Base-by-base conservation (phyloP, 768 basidiomycete species). In the Termitomyces sp. region DNA sequence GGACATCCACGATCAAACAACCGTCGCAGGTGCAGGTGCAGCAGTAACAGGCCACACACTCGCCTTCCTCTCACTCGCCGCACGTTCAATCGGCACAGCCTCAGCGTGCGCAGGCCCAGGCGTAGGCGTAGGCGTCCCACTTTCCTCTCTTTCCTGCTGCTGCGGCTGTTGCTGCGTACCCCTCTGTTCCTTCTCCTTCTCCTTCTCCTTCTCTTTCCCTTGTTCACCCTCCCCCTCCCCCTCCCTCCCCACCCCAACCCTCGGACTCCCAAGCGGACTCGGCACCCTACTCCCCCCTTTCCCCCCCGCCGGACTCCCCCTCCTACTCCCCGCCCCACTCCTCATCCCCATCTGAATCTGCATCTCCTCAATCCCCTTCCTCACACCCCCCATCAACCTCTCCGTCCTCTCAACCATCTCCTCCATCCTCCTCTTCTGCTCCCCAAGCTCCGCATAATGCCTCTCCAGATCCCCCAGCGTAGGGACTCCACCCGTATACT, bases 371-470 rank as follows among this genome's bases (percentile, higher is more conserved):
- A 93, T 73, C 22, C 84, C 87, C 60, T 84, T 78, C 74, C 84
- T 84, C 65, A 93, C 73, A 22, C 84, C 83, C 35, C 72, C 76
- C 78, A 93, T 83, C 72, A 93, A 68, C 66, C 79, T 70, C 51
- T 91, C 87, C 62, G 90, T 93, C 70, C 77, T 81, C 60, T 85
- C 80, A 55, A 91, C 68, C 82, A 93, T 77, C 65, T 89, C 89
- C 69, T 90, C 81, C 72, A 88, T 73, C 66, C 78, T 73, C 63
- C 72, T 73, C 68, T 83, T 82, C 64, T 88, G 79, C 62, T 85
- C 82, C 4, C 73, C 70, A 51, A 94, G 75, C 62, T 85, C 79
- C 18, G 70, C 61, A 62, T 89, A 91, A 66, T 92, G 91, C 52
- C 82, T 73, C 68, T 87, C 87, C 58, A 93, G 70, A 59, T 93